These are phyloP conservation scores for Naganishia friedmannii DNA, from an alignment of 768 basidiomycete genomes.

Conservation along the genomic window DNA sequence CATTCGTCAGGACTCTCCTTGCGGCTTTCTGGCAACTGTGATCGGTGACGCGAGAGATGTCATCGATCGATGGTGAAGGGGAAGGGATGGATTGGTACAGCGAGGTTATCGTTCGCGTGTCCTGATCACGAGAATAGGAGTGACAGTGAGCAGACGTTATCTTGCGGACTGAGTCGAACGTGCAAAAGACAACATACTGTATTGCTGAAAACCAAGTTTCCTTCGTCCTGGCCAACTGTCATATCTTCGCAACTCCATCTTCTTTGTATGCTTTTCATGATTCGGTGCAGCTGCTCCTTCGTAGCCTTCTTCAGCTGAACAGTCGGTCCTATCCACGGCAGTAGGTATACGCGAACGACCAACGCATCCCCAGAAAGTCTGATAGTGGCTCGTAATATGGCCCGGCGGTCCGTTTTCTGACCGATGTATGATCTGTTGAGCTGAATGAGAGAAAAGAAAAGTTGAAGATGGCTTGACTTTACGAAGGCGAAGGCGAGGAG, in stretches of 20 bases:
- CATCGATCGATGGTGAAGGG: not conserved
- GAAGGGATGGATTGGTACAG: conserved; percentile 20
- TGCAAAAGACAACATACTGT: not conserved
- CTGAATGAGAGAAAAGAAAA: not conserved
- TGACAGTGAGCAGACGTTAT: not conserved
- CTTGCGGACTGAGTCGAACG: not conserved
- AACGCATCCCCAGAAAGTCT: not conserved
- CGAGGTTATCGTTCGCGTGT: conserved; percentile 7
- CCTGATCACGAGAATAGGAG: not conserved
- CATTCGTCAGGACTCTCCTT: not conserved
- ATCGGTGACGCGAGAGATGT: not conserved
- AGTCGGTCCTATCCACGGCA: not conserved
- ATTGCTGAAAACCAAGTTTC: not conserved
- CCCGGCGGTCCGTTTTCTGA: not conserved
- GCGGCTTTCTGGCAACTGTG: no score
- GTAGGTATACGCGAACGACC: conserved; percentile 2
- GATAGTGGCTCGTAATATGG: not conserved
- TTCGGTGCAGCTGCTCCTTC: not conserved
- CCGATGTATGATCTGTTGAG: not conserved
- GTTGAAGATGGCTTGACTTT: no score
- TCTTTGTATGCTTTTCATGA: not conserved
- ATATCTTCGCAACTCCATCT: conserved; percentile 11
- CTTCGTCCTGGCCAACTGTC: not conserved
- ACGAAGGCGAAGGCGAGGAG: not conserved
- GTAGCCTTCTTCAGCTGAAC: not conserved